Evolutionary conservation across 1,139 yeast genomes (phyloP).

Genomic region (Magnusiomyces paraingens): DNA sequence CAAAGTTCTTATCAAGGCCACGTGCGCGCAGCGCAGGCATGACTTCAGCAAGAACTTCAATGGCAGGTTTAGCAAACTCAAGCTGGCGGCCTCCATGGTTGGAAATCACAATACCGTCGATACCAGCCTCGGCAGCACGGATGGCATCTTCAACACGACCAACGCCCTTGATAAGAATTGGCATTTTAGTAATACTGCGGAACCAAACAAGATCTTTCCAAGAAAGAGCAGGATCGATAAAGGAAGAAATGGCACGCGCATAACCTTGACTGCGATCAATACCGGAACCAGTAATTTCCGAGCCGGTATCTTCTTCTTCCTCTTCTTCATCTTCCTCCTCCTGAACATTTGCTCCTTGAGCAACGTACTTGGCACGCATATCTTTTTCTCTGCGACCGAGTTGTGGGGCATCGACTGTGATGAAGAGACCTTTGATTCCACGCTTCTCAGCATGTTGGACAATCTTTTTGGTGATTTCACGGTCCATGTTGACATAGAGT

Average conservation of each 20-base stretch:
- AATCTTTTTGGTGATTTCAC: conserved; percentile 52
- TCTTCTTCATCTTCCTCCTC: conserved; percentile 34
- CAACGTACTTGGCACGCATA: conserved; percentile 54
- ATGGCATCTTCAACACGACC: conserved; percentile 64
- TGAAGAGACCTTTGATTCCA: conserved; percentile 73
- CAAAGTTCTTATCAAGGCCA: conserved; percentile 48
- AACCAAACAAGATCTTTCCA: conserved; percentile 64
- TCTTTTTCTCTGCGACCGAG: conserved; percentile 83
- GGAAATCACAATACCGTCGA: conserved; percentile 61
- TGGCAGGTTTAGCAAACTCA: conserved; percentile 61
- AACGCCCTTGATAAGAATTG: conserved; percentile 63
- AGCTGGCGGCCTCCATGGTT: conserved; percentile 80
- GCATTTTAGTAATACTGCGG: conserved; percentile 50
- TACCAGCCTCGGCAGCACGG: conserved; percentile 54
- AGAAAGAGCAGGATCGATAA: conserved; percentile 71
- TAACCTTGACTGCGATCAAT: conserved; percentile 76
- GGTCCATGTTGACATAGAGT: conserved; percentile 71
- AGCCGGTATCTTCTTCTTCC: too few relatives aligned
- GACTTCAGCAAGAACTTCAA: conserved; percentile 61
- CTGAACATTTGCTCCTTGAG: conserved; percentile 47
- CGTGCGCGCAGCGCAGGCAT: conserved; percentile 47
- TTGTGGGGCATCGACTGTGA: conserved; percentile 93
- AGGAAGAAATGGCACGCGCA: conserved; percentile 75
- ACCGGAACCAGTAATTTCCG: conserved; percentile 19
- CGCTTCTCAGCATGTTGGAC: conserved; percentile 66